Evolutionary conservation across 208 protist genomes (phyloP).

Genomic region (Leishmania braziliensis): DNA sequence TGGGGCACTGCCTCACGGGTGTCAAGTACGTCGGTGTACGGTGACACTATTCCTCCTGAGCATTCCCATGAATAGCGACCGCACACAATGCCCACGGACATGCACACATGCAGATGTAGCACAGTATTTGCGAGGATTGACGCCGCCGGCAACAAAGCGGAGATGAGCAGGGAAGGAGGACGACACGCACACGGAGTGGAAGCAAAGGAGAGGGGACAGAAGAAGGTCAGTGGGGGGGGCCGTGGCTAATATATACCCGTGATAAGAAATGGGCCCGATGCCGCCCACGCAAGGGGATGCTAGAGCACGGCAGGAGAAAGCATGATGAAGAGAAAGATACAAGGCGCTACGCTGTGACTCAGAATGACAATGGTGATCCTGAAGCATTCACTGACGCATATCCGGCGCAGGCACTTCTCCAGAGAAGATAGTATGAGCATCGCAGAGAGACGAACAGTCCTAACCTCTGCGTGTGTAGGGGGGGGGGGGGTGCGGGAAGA

Average conservation of each 20-base stretch:
- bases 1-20: neutral
- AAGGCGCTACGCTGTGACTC: no score
- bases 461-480: neutral
- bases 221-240: neutral
- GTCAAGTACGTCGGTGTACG: neutral
- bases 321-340: neutral
- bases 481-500: no score
- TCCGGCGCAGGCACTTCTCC: neutral
- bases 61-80: neutral
- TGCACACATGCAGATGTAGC: neutral
- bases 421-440: neutral
- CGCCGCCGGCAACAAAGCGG: neutral
- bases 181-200: neutral
- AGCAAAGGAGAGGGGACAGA: neutral
- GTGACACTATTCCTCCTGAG: neutral
- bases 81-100: neutral
- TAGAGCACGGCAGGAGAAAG: neutral
- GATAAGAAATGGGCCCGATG: neutral
- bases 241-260: neutral
- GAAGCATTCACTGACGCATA: neutral
- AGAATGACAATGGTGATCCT: neutral
- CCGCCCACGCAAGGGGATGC: neutral
- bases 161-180: neutral
- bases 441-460: neutral
- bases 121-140: neutral